Conservation (phyloP, 495 filamentous ascomycete species). For the Umbilicaria muhlenbergii region DNA sequence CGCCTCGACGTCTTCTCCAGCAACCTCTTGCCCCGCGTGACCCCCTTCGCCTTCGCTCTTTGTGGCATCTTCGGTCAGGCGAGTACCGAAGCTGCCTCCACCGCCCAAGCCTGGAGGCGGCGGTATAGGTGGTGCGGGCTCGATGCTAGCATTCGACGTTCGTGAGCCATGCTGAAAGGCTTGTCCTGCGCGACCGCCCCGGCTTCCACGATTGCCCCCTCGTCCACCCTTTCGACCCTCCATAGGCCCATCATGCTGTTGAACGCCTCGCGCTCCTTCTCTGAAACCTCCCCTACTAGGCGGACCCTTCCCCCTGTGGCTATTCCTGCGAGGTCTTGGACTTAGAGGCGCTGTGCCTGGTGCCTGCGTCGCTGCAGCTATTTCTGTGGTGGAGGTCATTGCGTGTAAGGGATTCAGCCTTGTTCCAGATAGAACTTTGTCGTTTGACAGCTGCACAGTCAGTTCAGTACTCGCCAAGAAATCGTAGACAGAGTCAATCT, state of each 20-base stretch:
- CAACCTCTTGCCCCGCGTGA: constrained; percentile 14
- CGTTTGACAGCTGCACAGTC: background rate
- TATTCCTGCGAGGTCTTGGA: background rate
- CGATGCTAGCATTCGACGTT: background rate
- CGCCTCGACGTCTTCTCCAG: constrained; percentile 45
- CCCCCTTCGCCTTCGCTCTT: constrained; percentile 13
- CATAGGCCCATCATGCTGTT: background rate
- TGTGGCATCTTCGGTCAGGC: constrained; percentile 26
- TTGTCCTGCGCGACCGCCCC: background rate
- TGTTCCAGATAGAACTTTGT: too few relatives aligned
- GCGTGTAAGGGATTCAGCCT: background rate
- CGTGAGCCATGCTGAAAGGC: background rate
- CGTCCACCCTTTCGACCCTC: constrained; percentile 12
- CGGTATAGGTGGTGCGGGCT: constrained; percentile 13
- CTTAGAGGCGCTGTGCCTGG: background rate
- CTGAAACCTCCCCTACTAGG: background rate
- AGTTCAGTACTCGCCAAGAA: background rate
- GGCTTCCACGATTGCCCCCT: constrained; percentile 1
- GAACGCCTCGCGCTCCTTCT: constrained; percentile 2
- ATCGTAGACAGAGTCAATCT: background rate
- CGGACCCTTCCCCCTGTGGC: too few relatives aligned
- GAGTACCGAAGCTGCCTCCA: constrained; percentile 24
- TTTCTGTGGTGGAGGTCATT: constrained; percentile 6
- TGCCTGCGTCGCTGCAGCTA: background rate
- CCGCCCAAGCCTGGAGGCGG: constrained; percentile 13